Conservation (phyloP, 129 eudicot genomes). For the Deinandra increscens region DNA sequence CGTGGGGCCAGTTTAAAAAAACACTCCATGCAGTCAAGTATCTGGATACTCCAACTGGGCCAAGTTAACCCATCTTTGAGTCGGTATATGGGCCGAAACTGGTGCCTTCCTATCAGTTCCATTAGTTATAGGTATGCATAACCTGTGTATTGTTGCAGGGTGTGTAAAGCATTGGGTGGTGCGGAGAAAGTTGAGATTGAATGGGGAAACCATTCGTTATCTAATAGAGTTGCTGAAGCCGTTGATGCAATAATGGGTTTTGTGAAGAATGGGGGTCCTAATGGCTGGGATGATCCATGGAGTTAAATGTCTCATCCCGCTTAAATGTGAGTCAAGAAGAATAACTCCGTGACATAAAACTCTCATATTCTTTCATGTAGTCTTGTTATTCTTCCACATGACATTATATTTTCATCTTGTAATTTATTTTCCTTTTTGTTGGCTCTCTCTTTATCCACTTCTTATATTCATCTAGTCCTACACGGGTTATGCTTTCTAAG, state of each 20-base stretch:
- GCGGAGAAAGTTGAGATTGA: conserved; percentile 93
- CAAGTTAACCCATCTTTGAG: not conserved
- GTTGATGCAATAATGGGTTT: conserved; percentile 67
- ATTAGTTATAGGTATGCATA: no score
- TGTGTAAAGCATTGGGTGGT: conserved; percentile 87
- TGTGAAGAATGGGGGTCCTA: conserved; percentile 78
- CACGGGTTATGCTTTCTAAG: no score
- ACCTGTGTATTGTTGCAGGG: no score
- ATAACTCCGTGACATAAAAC: no score
- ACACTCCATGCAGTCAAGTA: not conserved
- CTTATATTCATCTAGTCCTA: no score
- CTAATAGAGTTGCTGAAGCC: conserved; percentile 80
- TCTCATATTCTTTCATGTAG: no score
- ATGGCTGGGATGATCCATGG: conserved; percentile 97
- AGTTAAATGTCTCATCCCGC: not conserved
- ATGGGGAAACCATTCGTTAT: conserved; percentile 81
- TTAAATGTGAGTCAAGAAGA: no score
- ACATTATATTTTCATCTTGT: no score
- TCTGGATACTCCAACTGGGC: not conserved
- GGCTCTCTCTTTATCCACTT: no score
- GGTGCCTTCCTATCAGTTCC: not conserved
- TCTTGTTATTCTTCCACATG: no score
- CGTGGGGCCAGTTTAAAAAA: no score
- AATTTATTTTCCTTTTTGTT: no score
- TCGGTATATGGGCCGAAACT: not conserved